Percentiles rank a stretch among this genome's conserved stretches.
Conservation (phyloP, 371 early-diverging fungal species). For the Dinochytrium kinnereticum region DNA sequence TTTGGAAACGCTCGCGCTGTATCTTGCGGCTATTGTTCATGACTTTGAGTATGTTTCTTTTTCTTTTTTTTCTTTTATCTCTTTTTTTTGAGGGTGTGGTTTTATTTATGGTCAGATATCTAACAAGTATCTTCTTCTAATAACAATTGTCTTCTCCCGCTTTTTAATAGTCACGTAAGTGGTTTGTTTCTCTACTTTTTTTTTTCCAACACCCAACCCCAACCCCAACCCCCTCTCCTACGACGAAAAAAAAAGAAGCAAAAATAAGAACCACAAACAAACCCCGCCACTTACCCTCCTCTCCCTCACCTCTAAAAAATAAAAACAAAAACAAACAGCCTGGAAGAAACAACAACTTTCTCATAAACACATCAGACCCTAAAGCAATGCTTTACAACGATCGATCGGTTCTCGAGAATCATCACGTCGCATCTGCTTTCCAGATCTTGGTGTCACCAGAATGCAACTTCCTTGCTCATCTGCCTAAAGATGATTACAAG, state of each 20-base stretch:
- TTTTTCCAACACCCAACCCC: no score
- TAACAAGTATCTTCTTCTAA: neutral
- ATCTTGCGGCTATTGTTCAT: slow-evolving; percentile 61
- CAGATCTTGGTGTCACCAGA: slow-evolving; percentile 44
- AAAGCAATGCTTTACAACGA: slow-evolving; percentile 62
- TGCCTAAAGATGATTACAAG: slow-evolving; percentile 43
- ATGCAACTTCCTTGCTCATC: slow-evolving; percentile 53
- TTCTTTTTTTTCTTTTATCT: neutral
- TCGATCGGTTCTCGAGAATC: slow-evolving; percentile 61
- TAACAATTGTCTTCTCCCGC: neutral
- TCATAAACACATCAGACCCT: slow-evolving; percentile 46
- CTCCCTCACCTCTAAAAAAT: no score
- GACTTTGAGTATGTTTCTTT: slow-evolving; percentile 30
- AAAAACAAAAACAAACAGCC: no score
- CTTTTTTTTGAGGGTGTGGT: no score
- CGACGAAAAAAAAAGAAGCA: no score
- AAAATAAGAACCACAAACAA: no score
- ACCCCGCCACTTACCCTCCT: no score
- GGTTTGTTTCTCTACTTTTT: no score
- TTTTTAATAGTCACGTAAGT: slow-evolving; percentile 13
- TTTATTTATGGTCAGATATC: no score
- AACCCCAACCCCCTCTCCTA: no score
- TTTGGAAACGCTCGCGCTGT: slow-evolving; percentile 51
- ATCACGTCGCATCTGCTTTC: slow-evolving; percentile 56
- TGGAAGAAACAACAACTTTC: slow-evolving; percentile 54